A percentile compares a stretch with the other conserved stretches of the same genome.
Conservation (phyloP, 164 flowering plant species). For the Paratinospora sagittata region DNA sequence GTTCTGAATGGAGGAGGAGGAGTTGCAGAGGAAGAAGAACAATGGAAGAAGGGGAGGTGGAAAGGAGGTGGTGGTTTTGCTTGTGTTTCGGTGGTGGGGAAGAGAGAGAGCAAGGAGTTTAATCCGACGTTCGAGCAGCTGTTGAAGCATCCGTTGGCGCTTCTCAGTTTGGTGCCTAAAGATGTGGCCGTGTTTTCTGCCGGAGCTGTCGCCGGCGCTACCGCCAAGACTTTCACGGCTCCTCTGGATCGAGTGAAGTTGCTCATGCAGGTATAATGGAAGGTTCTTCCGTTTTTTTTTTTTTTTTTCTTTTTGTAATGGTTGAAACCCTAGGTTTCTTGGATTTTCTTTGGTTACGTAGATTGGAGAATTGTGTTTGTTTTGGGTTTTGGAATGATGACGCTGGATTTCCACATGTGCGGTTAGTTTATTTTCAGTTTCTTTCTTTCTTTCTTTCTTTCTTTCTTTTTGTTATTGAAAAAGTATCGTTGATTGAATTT, state of each 20-base stretch:
- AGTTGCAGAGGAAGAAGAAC: constrained; percentile 15
- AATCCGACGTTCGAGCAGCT: constrained; percentile 49
- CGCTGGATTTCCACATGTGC: background rate
- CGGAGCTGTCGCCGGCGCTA: constrained; percentile 86
- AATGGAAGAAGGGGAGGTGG: constrained; percentile 16
- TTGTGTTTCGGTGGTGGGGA: constrained; percentile 37
- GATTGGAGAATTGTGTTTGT: constrained; percentile 3
- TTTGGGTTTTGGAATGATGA: background rate
- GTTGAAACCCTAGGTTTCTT: background rate
- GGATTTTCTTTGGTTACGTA: background rate
- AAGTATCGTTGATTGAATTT: background rate
- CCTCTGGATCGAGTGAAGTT: constrained; percentile 88
- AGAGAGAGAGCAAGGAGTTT: constrained; percentile 34
- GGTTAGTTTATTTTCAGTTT: background rate
- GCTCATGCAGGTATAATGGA: constrained; percentile 43
- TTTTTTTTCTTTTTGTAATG: background rate
- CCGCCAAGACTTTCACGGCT: constrained; percentile 81
- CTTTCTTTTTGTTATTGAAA: no score
- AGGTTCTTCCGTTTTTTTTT: background rate
- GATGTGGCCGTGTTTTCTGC: constrained; percentile 77
- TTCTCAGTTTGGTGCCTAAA: constrained; percentile 57
- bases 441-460: no score
- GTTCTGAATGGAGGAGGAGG: constrained; percentile 1
- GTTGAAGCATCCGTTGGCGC: constrained; percentile 71
- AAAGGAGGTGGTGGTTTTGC: constrained; percentile 30